Evolutionary conservation across 495 filamentous ascomycete species (phyloP), one percentile per base, ranked within the genome.

Genomic region (Aspergillus conjunctus): DNA sequence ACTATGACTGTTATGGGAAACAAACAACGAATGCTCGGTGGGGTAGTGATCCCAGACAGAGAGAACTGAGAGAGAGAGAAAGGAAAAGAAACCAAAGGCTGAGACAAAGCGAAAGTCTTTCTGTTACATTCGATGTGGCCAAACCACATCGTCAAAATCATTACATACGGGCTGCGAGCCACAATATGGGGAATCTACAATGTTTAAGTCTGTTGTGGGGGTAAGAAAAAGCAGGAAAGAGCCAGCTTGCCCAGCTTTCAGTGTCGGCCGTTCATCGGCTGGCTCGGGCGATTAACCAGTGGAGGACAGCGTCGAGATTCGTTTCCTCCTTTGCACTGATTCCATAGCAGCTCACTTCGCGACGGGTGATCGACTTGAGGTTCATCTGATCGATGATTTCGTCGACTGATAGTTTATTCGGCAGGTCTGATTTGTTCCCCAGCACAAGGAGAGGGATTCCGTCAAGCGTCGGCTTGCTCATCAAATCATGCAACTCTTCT

Each of bases 311-410:
- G 73, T 98, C 94, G 64, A 98, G 84, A 75, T 98, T 98, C 33
- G 93, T 97, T 77, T 98, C 94, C 71, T 98, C 93, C 71, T 97
- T 97, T 39, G 93, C 94, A 68, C 92, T 96, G 77, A 98, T 98
- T 54, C 94, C 93, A 74, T 98, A 98, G 79, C 94, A 98, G 81
- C 91, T 96, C 65, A 98, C 93, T 74, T 98, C 94, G 32, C 94
- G 91, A 68, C 90, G 88, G 43, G 88, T 90, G 70, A 98, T 89
- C 54, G 87, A 85, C 75, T 93, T 94, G 32, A 98, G 83, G 65
- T 97, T 87, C 83, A 98, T 85, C 52, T 85, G 87, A 39, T 97
- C 93, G 77, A 98, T 98, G 63, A 98, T 74, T 72, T 97, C 91
- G 69, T 98, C 94, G 31, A 98, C 93, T 39, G 88, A 90, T 32